phyloP scores from a whole-genome alignment of 257 asterid genomes.

The Rubia yunnanensis region DNA sequence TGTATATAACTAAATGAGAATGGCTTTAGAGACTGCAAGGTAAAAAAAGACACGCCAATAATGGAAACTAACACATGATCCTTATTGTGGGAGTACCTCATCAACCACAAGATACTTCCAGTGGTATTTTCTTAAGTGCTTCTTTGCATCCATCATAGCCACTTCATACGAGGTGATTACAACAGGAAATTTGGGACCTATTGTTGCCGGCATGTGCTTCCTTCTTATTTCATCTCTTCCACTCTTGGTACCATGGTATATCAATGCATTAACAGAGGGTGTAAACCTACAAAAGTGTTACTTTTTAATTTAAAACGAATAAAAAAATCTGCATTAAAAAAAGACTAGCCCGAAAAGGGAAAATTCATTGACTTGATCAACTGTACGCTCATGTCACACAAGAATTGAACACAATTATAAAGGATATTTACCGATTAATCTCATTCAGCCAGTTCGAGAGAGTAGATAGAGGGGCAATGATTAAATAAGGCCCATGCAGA shows the following conservation, averaged over 20 bases:
- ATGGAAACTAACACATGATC: not conserved
- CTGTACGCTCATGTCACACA: not conserved
- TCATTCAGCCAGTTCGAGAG: constrained; percentile 97
- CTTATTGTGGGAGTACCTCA: constrained; percentile 45
- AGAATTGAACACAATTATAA: not conserved
- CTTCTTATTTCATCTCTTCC: constrained; percentile 60
- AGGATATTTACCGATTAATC: constrained; percentile 47
- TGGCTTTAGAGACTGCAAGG: not conserved
- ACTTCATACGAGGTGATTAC: constrained; percentile 90
- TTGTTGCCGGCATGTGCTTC: constrained; percentile 79
- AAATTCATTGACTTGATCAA: not conserved
- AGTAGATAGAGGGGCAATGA: constrained; percentile 95
- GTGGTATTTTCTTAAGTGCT: constrained; percentile 51
- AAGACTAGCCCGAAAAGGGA: not conserved
- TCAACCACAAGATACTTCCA: constrained; percentile 97
- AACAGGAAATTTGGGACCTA: constrained; percentile 79
- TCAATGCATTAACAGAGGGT: constrained; percentile 62
- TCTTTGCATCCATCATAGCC: constrained; percentile 62
- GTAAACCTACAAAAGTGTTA: constrained; percentile 44
- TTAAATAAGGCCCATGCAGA: constrained; percentile 78
- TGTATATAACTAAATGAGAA: not conserved
- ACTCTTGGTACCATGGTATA: constrained; percentile 78
- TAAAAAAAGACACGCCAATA: not conserved
- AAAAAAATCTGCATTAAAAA: constrained; percentile 6
- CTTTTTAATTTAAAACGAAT: constrained; percentile 3